Conservation (phyloP, 1,284 basidiomycete species). For the Malassezia brasiliensis region DNA sequence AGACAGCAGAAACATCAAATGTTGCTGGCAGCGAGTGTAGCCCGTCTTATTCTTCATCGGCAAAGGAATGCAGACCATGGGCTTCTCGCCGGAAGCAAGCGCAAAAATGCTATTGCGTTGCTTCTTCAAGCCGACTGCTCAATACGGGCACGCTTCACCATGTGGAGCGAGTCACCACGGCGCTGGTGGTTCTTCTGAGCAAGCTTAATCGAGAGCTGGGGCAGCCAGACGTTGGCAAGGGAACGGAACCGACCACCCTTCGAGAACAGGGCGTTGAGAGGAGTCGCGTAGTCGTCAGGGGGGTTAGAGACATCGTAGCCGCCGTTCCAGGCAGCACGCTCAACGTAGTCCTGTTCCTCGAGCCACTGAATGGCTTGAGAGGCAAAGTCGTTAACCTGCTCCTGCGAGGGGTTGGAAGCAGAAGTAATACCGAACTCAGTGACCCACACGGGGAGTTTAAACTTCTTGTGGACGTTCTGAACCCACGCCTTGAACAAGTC, state of each 20-base stretch:
- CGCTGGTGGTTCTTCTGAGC: neutral
- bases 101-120: too few species aligned
- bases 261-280: slow-evolving; percentile 35
- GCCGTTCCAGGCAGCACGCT: slow-evolving; percentile 39
- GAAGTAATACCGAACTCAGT: slow-evolving; percentile 43
- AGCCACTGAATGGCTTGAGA: slow-evolving; percentile 28
- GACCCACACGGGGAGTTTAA: slow-evolving; percentile 31
- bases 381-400: slow-evolving; percentile 30
- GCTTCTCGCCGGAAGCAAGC: too few species aligned
- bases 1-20: too few species aligned
- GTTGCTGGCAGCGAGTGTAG: too few species aligned
- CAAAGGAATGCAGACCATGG: too few species aligned
- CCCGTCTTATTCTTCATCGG: too few species aligned
- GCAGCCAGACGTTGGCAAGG: slow-evolving; percentile 3
- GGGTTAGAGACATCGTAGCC: slow-evolving; percentile 30
- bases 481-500: slow-evolving; percentile 34
- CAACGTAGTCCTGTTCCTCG: slow-evolving; percentile 23
- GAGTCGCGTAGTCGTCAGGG: slow-evolving; percentile 33
- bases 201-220: neutral
- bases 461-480: slow-evolving; percentile 23
- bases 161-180: too few species aligned
- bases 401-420: slow-evolving; percentile 19
- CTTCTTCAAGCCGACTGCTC: neutral
- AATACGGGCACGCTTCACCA: neutral
- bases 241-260: slow-evolving; percentile 3